A percentile compares a stretch with the other conserved stretches of the same genome.
These are phyloP conservation scores for Phylloporus sp. DNA, from an alignment of 768 basidiomycete species.

Conservation along the genomic window DNA sequence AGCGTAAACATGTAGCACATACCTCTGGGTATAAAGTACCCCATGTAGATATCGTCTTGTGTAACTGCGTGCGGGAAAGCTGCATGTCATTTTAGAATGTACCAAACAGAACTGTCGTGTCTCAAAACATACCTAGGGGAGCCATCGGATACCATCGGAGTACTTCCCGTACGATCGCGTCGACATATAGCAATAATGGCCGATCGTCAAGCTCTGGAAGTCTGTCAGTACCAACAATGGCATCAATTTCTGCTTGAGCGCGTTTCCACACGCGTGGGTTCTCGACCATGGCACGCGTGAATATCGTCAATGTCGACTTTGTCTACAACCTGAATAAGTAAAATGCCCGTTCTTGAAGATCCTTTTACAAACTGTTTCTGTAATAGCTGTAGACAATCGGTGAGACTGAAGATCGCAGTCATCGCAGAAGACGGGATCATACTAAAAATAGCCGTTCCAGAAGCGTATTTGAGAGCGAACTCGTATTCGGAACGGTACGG, in stretches of 20 bases:
- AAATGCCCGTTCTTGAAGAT: background rate
- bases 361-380: constrained; percentile 11
- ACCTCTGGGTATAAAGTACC: constrained; percentile 52
- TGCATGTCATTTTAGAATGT: background rate
- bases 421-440: no score
- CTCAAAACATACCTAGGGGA: constrained; percentile 4
- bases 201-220: constrained; percentile 8
- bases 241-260: constrained; percentile 13
- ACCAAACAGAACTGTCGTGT: background rate
- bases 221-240: constrained; percentile 3
- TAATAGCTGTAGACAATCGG: constrained; percentile 5
- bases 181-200: constrained; percentile 6
- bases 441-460: constrained; percentile 15
- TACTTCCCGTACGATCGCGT: constrained; percentile 10
- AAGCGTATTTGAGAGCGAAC: constrained; percentile 13
- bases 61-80: constrained; percentile 22
- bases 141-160: constrained; percentile 8
- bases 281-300: constrained; percentile 14
- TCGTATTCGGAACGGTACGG: constrained; percentile 7
- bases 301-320: background rate
- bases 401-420: background rate
- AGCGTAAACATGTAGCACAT: background rate
- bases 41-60: constrained; percentile 37
- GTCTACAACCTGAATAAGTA: constrained; percentile 3
- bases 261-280: constrained; percentile 7